phyloP scores from a whole-genome alignment of 345 rosid species.

The Nasturtium officinale region DNA sequence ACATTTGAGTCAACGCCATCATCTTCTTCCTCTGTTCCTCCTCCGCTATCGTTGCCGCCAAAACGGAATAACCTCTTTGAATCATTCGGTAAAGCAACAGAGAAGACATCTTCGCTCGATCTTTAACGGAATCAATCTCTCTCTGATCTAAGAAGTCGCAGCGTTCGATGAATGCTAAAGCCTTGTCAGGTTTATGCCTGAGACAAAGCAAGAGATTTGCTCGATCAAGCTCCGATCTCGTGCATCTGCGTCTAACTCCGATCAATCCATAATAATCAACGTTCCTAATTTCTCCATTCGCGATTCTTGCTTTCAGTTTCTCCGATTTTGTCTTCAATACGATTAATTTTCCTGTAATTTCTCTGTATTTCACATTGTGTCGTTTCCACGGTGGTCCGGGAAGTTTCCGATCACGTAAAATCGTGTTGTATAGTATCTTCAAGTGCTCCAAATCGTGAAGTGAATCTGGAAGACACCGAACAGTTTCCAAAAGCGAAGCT shows the following conservation, averaged over 20 bases:
- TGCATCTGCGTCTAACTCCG: conserved; percentile 85
- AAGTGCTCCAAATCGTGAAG: conserved; percentile 93
- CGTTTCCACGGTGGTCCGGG: conserved; percentile 98
- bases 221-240: conserved; percentile 83
- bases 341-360: conserved; percentile 80
- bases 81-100: conserved; percentile 79
- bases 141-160: conserved; percentile 69
- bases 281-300: conserved; percentile 73
- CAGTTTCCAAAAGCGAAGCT: conserved; percentile 71
- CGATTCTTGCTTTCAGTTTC: conserved; percentile 66
- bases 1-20: conserved; percentile 51
- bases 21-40: conserved; percentile 72
- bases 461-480: conserved; percentile 83
- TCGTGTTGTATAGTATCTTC: conserved; percentile 81
- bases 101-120: conserved; percentile 77
- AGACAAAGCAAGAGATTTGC: conserved; percentile 78
- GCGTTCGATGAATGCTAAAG: conserved; percentile 67
- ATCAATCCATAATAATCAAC: conserved; percentile 81
- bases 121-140: conserved; percentile 69
- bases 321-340: conserved; percentile 64
- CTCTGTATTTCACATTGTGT: conserved; percentile 77
- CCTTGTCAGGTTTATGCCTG: conserved; percentile 89
- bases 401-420: conserved; percentile 81
- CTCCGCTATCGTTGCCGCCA: conserved; percentile 58
- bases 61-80: conserved; percentile 76